Base-by-base conservation (phyloP, 1,139 yeast genomes). In the Magnusiomyces fungicola region DNA sequence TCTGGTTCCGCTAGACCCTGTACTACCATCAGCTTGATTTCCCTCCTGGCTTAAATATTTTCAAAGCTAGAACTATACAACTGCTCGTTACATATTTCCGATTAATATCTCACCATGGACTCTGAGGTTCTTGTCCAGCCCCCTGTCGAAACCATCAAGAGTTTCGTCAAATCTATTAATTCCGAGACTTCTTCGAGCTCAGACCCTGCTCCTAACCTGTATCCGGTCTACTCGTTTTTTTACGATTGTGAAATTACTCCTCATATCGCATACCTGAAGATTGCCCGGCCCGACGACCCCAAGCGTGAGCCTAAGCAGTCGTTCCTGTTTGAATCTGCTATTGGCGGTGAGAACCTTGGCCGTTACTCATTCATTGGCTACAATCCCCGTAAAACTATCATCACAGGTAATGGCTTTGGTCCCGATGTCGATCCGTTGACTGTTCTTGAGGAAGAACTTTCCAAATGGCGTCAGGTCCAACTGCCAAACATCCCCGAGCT, bases 301-400 rank as follows among this genome's bases (percentile, higher is more conserved):
- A 55, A 61, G 12, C 62, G 69, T 10, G 48, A 60, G 19, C 62
- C 66, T 41, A 61, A 75, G 1, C 84, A 83, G 40, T 83, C 95
- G 3, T 90, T 92, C 61, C 71, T 92, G 53, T 78, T 92, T 57
- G 98, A 92, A 65, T 81, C 94, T 53, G 92, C 97, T 1, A 77
- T 79, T 54, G 87, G 88, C 52, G 96, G 96, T 45, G 96, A 90
- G 62, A 81, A 85, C 49, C 80, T 92, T 38, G 96, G 86, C 55
- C 74, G 98, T 56, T 92, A 83, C 66, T 86, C 97, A 1, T 90
- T 89, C 64, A 82, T 92, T 63, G 98, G 98, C 2, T 75, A 83
- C 47, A 77, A 78, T 43, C 98, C 98, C 5, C 76, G 83, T 54
- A 85, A 87, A 61, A 74, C 83, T 50, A 83, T 92, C 58, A 78